These are phyloP conservation scores for Sugiyamaella mastotermitis DNA, from an alignment of 805 yeast species.

Conservation along the genomic window DNA sequence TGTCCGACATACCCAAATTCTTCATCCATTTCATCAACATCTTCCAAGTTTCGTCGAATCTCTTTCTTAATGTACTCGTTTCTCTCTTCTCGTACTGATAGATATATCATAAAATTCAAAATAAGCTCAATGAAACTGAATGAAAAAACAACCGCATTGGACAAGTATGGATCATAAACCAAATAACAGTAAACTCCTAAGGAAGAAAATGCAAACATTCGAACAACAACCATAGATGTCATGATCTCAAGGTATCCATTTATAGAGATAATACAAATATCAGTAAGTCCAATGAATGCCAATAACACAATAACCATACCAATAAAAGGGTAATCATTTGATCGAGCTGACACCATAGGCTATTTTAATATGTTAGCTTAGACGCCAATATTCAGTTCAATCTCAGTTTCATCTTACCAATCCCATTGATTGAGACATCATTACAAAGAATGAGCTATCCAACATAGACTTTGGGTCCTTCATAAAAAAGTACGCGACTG, in stretches of 20 bases:
- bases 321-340: neutral
- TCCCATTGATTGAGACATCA: conserved; percentile 23
- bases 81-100: conserved; percentile 29
- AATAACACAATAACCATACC: conserved; percentile 1
- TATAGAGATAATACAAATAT: conserved; percentile 17
- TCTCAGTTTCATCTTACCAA: too few species aligned
- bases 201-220: conserved; percentile 24
- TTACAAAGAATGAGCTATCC: conserved; percentile 22
- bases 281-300: conserved; percentile 2
- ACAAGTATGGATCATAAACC: conserved; percentile 16
- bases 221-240: conserved; percentile 25
- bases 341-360: neutral
- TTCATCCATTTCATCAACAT: too few species aligned
- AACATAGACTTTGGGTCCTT: conserved; percentile 23
- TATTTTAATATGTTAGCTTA: neutral
- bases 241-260: conserved; percentile 20
- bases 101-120: conserved; percentile 26
- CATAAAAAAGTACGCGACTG: conserved; percentile 26
- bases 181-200: conserved; percentile 22
- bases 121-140: conserved; percentile 28
- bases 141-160: conserved; percentile 27
- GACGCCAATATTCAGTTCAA: neutral
- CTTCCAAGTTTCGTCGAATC: too few species aligned
- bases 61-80: conserved; percentile 21
- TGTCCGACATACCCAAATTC: too few species aligned